phyloP scores from a whole-genome alignment of 2,329 filamentous ascomycete species.

The Aspergillus sp. region DNA sequence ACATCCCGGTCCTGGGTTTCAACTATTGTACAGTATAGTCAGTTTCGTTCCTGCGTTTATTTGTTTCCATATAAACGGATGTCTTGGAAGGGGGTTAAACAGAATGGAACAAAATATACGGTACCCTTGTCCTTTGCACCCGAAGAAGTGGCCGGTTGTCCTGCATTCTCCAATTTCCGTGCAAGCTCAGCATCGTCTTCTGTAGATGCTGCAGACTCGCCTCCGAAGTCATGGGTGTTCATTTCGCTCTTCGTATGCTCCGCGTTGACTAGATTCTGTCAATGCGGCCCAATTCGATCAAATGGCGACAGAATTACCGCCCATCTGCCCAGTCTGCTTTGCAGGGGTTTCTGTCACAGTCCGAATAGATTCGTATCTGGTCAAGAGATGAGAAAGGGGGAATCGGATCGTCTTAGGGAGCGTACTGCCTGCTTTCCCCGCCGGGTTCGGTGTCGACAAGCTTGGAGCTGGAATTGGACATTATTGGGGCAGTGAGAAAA shows the following conservation, averaged over 20 bases:
- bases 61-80: conserved; percentile 10
- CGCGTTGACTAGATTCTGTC: conserved; percentile 11
- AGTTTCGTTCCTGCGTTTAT: conserved; percentile 19
- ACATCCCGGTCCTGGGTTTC: conserved; percentile 31
- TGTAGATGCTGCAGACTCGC: conserved; percentile 34
- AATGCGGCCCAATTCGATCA: not conserved
- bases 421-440: conserved; percentile 51
- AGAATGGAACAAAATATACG: conserved; percentile 14
- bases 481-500: conserved; percentile 13
- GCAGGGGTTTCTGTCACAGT: conserved; percentile 41
- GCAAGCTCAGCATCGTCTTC: conserved; percentile 45
- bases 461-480: conserved; percentile 37
- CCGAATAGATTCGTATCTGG: conserved; percentile 51
- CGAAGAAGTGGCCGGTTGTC: conserved; percentile 38
- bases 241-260: conserved; percentile 27
- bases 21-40: conserved; percentile 35
- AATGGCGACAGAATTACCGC: conserved; percentile 35
- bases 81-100: conserved; percentile 20
- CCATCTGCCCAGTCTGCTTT: conserved; percentile 50
- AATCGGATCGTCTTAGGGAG: conserved; percentile 1
- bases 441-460: conserved; percentile 52
- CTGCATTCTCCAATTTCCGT: conserved; percentile 47
- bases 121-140: conserved; percentile 31
- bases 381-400: not conserved
- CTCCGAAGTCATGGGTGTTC: conserved; percentile 21